A percentile compares a stretch with the other conserved stretches of the same genome.
Evolutionary conservation across 1,284 basidiomycete genomes (phyloP).

Genomic region (Microbotryum intermedium): DNA sequence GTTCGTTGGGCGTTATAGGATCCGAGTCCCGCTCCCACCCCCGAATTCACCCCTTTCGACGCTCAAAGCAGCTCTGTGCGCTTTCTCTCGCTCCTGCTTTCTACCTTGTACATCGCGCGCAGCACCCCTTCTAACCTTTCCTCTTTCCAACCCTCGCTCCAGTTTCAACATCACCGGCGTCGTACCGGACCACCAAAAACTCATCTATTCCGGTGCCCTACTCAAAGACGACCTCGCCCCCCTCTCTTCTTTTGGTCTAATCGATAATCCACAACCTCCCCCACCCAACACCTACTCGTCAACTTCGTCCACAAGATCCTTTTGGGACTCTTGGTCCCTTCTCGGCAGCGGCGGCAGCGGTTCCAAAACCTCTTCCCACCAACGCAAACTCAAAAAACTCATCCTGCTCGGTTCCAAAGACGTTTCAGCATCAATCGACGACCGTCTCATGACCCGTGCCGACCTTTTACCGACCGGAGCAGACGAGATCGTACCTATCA

Average conservation of each 20-base stretch:
- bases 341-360: too few relatives aligned
- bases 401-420: constrained; percentile 25
- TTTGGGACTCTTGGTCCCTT: constrained; percentile 29
- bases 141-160: background rate
- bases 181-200: constrained; percentile 44
- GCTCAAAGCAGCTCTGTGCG: constrained; percentile 24
- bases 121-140: too few relatives aligned
- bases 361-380: constrained; percentile 41
- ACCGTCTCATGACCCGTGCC: constrained; percentile 17
- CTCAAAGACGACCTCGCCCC: constrained; percentile 62
- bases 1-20: constrained; percentile 5
- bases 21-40: constrained; percentile 28
- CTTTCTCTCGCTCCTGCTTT: too few relatives aligned
- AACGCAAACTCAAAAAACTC: constrained; percentile 25
- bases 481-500: background rate
- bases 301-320: constrained; percentile 8
- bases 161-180: constrained; percentile 30
- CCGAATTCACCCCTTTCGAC: constrained; percentile 29
- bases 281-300: constrained; percentile 10
- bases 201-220: constrained; percentile 66
- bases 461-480: constrained; percentile 14
- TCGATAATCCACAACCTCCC: constrained; percentile 1
- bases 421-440: constrained; percentile 20
- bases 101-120: too few relatives aligned
- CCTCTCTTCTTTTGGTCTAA: constrained; percentile 49